A percentile compares a stretch with the other conserved stretches of the same genome.
phyloP scores from a whole-genome alignment of 192 early-diverging fungal genomes.

The Bifiguratus adelaidae region DNA sequence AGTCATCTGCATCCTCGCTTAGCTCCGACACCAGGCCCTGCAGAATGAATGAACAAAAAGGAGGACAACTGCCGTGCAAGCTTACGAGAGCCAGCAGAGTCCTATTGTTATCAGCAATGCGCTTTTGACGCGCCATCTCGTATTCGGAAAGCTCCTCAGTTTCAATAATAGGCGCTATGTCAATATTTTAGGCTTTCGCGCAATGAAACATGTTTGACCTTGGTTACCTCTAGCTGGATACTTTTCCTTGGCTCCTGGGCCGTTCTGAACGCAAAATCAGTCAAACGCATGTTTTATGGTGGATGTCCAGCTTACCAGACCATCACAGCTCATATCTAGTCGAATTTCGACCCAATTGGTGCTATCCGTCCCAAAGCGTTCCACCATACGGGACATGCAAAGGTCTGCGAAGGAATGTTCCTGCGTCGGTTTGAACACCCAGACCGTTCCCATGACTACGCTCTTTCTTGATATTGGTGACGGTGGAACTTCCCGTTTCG shows the following conservation, averaged over 20 bases:
- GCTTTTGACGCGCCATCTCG: constrained; percentile 37
- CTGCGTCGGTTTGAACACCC: constrained; percentile 65
- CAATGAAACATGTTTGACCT: not conserved
- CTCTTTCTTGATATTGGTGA: constrained; percentile 72
- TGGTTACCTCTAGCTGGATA: too few relatives aligned
- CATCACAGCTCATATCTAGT: too few relatives aligned
- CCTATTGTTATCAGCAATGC: constrained; percentile 50
- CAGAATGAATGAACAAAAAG: not conserved
- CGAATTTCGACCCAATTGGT: constrained; percentile 71
- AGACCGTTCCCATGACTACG: constrained; percentile 87
- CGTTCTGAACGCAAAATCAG: too few relatives aligned
- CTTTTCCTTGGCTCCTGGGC: too few relatives aligned
- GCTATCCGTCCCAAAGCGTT: constrained; percentile 78
- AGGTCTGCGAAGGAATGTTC: constrained; percentile 51
- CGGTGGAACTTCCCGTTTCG: constrained; percentile 46
- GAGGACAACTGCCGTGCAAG: not conserved
- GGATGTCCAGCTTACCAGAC: constrained; percentile 5
- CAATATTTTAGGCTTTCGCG: not conserved
- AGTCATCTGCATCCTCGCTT: constrained; percentile 66
- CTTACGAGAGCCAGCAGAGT: constrained; percentile 45
- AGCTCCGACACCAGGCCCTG: constrained; percentile 72
- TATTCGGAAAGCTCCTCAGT: constrained; percentile 36
- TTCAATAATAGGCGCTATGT: not conserved
- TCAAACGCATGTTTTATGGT: not conserved
- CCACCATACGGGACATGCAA: constrained; percentile 75